Percentiles rank a stretch among this genome's conserved stretches.
phyloP scores from a whole-genome alignment of 345 rosid species.

The Physaria fendleri region DNA sequence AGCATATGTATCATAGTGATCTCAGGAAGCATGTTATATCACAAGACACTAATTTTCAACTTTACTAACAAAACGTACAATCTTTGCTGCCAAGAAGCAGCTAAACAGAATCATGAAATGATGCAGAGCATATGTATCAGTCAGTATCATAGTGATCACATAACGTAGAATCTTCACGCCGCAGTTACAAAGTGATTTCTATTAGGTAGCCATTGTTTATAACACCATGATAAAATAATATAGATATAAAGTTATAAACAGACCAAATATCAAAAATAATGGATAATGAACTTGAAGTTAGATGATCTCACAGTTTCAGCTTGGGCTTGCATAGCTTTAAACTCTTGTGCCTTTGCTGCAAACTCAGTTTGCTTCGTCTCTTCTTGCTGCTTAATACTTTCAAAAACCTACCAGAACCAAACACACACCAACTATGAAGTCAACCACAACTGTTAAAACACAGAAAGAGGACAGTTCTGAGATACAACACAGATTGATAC shows the following conservation, averaged over 20 bases:
- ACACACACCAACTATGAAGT: neutral
- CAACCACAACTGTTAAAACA: neutral
- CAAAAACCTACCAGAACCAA: slow-evolving; percentile 55
- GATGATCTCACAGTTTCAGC: slow-evolving; percentile 73
- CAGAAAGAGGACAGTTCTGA: neutral
- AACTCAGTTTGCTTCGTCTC: slow-evolving; percentile 67
- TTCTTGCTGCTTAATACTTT: slow-evolving; percentile 65
- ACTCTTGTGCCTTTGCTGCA: slow-evolving; percentile 63
- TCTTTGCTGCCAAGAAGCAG: neutral
- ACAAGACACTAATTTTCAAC: neutral
- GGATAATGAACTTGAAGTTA: neutral
- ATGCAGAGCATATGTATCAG: neutral
- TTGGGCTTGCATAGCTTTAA: slow-evolving; percentile 82
- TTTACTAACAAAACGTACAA: neutral
- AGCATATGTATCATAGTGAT: slow-evolving; percentile 1
- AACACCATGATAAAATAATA: neutral
- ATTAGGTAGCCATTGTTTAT: neutral
- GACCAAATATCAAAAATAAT: neutral
- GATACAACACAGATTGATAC: neutral
- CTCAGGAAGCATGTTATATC: neutral
- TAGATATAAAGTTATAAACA: neutral
- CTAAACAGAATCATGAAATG: neutral
- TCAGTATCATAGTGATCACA: slow-evolving; percentile 11
- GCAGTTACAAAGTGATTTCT: neutral
- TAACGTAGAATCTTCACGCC: neutral